Conservation (phyloP, 169 alveolate species). For the Eimeria sp. region DNA sequence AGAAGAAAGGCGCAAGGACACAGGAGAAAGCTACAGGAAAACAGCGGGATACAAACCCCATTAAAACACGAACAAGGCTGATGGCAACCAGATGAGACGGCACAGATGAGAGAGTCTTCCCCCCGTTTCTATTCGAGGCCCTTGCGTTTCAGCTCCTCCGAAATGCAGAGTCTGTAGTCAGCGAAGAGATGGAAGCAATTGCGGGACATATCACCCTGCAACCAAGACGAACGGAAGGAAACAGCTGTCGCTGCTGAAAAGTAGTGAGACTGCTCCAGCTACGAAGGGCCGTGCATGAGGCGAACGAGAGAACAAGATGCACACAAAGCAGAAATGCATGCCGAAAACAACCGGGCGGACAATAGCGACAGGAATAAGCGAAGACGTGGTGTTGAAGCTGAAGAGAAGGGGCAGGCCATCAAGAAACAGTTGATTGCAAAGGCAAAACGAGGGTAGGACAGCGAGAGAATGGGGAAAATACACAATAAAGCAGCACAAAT, state of each 20-base stretch:
- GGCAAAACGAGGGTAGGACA: no score
- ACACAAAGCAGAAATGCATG: no score
- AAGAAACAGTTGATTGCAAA: no score
- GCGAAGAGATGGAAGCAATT: conserved; percentile 74
- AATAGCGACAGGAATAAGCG: background rate
- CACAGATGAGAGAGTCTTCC: background rate
- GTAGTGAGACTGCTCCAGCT: no score
- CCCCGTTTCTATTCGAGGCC: background rate
- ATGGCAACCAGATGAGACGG: background rate
- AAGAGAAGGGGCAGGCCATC: no score
- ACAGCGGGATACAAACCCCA: background rate
- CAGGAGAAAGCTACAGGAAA: background rate
- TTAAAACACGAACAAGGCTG: background rate
- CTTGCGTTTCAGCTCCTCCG: conserved; percentile 58
- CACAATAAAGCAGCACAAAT: no score
- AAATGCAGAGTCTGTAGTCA: conserved; percentile 69
- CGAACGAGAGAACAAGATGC: background rate
- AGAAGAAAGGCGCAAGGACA: background rate
- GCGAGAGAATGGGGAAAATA: no score
- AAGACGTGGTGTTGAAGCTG: no score
- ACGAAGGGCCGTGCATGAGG: background rate
- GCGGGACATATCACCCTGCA: conserved; percentile 56
- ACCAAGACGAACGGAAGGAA: background rate
- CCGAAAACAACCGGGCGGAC: no score
- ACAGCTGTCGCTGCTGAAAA: background rate